phyloP scores from a whole-genome alignment of 2,329 filamentous ascomycete genomes.

The Domatiomyces catenatus region DNA sequence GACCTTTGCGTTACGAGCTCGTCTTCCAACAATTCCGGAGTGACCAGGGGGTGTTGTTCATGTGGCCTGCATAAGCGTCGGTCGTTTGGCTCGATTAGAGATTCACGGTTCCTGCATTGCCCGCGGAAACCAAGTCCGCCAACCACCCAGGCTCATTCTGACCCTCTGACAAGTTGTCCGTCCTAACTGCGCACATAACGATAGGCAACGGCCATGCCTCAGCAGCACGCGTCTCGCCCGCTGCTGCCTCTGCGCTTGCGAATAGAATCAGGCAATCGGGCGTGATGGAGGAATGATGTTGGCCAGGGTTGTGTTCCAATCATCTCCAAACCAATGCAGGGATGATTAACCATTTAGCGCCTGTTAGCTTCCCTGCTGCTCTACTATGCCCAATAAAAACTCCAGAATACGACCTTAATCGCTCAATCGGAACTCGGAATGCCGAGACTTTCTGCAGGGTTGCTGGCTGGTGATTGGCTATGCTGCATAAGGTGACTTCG shows the following conservation, averaged over 20 bases:
- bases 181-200: not conserved
- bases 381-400: no score
- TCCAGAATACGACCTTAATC: no score
- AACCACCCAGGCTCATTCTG: not conserved
- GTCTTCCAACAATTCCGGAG: not conserved
- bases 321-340: not conserved
- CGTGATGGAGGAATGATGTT: not conserved
- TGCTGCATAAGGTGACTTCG: no score
- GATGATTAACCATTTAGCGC: no score
- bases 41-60: not conserved
- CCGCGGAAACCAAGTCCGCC: not conserved
- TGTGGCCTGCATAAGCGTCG: not conserved
- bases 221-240: not conserved
- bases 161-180: not conserved
- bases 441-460: no score
- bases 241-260: not conserved
- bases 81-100: not conserved
- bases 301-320: not conserved
- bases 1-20: not conserved
- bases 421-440: no score
- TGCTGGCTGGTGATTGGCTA: no score
- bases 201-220: not conserved
- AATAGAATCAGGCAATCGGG: not conserved
- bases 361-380: no score
- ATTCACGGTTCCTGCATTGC: not conserved